Evolutionary conservation across 306 rosid genomes (phyloP).

Genomic region (Echinosophora koreensis): DNA sequence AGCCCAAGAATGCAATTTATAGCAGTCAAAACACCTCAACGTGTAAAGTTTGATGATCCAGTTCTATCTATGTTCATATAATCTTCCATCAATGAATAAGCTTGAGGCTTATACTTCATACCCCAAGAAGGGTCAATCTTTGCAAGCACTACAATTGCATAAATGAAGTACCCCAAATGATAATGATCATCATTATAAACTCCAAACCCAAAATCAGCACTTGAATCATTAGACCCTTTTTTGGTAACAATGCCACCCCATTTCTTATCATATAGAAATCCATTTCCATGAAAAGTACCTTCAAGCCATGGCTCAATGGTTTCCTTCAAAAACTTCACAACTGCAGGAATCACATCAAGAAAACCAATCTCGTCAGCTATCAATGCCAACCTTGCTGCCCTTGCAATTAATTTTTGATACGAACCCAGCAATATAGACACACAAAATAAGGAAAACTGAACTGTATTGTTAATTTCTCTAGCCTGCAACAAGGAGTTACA

Average conservation of each 20-base stretch:
- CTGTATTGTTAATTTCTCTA: too few relatives aligned
- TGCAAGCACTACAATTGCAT: conserved; percentile 69
- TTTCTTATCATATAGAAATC: conserved; percentile 64
- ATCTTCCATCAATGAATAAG: conserved; percentile 65
- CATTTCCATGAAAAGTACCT: conserved; percentile 69
- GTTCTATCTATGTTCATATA: conserved; percentile 59
- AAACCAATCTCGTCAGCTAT: conserved; percentile 75
- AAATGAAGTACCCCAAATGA: conserved; percentile 68
- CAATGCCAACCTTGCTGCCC: too few relatives aligned
- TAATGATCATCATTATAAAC: conserved; percentile 70
- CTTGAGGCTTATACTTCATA: conserved; percentile 65
- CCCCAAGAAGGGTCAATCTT: conserved; percentile 75
- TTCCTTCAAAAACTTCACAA: conserved; percentile 68
- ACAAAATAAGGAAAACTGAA: too few relatives aligned
- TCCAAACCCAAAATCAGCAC: conserved; percentile 75
- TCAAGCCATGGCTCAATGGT: conserved; percentile 80
- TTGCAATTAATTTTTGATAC: too few relatives aligned
- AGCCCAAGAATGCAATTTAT: conserved; percentile 78
- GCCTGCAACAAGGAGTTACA: too few relatives aligned
- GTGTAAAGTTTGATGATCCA: conserved; percentile 54
- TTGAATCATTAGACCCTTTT: conserved; percentile 60
- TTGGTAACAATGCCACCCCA: conserved; percentile 81
- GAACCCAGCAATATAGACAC: too few relatives aligned
- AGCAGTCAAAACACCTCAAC: conserved; percentile 72
- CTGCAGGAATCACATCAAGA: conserved; percentile 57